phyloP scores from a whole-genome alignment of 1,284 basidiomycete species.

The Chalciporus sp. region DNA sequence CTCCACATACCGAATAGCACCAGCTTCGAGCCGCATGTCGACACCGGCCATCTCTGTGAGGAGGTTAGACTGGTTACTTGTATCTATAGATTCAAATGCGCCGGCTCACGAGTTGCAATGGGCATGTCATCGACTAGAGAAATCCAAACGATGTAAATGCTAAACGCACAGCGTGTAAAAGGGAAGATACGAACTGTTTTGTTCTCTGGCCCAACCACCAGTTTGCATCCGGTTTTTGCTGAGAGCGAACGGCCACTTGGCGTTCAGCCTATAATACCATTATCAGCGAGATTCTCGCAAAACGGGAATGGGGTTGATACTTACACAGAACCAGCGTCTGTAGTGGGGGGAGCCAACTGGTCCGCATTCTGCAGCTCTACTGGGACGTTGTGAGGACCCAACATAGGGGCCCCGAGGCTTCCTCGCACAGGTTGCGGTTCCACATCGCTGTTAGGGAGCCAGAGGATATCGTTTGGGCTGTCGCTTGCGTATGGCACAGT shows the following conservation, averaged over 20 bases:
- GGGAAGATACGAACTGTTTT: slow-evolving; percentile 51
- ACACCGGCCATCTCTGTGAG: slow-evolving; percentile 60
- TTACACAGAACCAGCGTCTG: slow-evolving; percentile 65
- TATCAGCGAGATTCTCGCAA: not conserved
- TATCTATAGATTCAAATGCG: slow-evolving; percentile 19
- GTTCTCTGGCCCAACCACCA: slow-evolving; percentile 75
- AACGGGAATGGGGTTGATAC: slow-evolving; percentile 23
- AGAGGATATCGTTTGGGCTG: slow-evolving; percentile 52
- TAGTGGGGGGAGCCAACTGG: slow-evolving; percentile 63
- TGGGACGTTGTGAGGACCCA: slow-evolving; percentile 58
- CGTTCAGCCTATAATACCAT: slow-evolving; percentile 45
- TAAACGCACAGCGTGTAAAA: too few species aligned
- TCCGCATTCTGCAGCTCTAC: slow-evolving; percentile 63
- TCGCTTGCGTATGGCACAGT: slow-evolving; percentile 53
- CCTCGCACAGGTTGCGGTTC: slow-evolving; percentile 42
- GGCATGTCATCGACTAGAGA: too few species aligned
- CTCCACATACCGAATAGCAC: slow-evolving; percentile 56
- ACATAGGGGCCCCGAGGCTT: slow-evolving; percentile 49
- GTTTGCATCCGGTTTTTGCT: slow-evolving; percentile 71
- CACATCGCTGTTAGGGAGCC: slow-evolving; percentile 34
- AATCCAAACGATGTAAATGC: too few species aligned
- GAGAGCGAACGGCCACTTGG: slow-evolving; percentile 73
- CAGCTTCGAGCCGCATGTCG: slow-evolving; percentile 69
- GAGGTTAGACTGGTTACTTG: not conserved
- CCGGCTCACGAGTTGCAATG: slow-evolving; percentile 42